Conservation (phyloP, 2,329 filamentous ascomycete genomes). For the Ascochyta viciae-villosae region DNA sequence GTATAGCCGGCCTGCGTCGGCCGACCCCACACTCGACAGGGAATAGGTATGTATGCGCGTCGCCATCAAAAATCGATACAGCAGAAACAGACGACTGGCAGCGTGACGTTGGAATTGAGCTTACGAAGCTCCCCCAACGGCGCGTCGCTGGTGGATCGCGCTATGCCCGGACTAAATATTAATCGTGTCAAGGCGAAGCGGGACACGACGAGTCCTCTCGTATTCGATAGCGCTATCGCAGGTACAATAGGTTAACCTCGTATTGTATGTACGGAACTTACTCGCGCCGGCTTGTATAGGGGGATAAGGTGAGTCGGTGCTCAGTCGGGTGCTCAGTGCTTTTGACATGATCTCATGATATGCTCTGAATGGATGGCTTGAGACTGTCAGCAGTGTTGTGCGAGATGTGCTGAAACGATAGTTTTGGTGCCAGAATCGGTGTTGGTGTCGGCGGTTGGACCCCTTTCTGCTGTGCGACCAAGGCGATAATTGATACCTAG, state of each 20-base stretch:
- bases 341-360: background rate
- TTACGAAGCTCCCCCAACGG: background rate
- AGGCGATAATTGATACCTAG: background rate
- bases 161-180: background rate
- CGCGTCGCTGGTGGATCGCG: background rate
- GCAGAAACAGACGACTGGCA: too few relatives aligned
- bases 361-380: background rate
- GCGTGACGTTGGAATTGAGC: background rate
- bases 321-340: background rate
- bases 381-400: background rate
- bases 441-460: background rate
- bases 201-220: background rate
- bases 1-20: background rate
- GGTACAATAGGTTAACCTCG: too few relatives aligned
- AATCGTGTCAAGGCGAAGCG: background rate
- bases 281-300: background rate
- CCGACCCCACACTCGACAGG: background rate
- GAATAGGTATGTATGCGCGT: background rate
- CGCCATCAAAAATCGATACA: background rate
- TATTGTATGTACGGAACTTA: too few relatives aligned
- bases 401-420: background rate
- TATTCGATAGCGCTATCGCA: constrained; percentile 8
- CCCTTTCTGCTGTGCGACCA: constrained; percentile 1
- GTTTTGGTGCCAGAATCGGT: background rate
- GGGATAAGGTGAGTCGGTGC: background rate